Evolutionary conservation across 257 asterid species (phyloP).

Genomic region (Solanum megistacrolobum): DNA sequence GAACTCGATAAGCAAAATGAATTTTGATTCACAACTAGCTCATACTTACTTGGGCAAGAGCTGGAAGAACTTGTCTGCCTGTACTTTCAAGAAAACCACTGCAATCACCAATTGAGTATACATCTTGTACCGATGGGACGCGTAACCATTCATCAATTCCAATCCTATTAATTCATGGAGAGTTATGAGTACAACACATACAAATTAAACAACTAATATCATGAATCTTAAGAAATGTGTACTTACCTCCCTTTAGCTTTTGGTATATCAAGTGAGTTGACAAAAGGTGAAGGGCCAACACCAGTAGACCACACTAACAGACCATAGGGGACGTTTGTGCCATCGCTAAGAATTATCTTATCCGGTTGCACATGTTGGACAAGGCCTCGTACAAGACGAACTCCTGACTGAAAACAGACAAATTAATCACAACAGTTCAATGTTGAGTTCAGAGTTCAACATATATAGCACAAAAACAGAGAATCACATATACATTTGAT

Average conservation of each 20-base stretch:
- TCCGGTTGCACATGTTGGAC: slow-evolving; percentile 80
- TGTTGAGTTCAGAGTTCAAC: not conserved
- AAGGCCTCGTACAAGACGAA: slow-evolving; percentile 75
- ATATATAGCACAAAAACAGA: not conserved
- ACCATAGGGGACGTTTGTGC: slow-evolving; percentile 88
- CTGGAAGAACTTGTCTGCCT: slow-evolving; percentile 93
- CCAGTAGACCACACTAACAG: slow-evolving; percentile 98
- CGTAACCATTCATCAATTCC: slow-evolving; percentile 96
- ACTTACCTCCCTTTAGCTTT: slow-evolving; percentile 90
- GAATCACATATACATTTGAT: not conserved
- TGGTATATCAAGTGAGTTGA: slow-evolving; percentile 56
- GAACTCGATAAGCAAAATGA: not conserved
- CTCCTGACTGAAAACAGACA: slow-evolving; percentile 80
- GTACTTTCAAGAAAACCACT: slow-evolving; percentile 90
- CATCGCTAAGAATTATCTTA: slow-evolving; percentile 70
- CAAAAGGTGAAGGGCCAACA: slow-evolving; percentile 90
- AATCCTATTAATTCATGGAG: slow-evolving; percentile 36
- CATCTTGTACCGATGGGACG: slow-evolving; percentile 69
- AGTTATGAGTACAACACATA: not conserved
- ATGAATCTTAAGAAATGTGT: not conserved
- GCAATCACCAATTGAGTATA: slow-evolving; percentile 89
- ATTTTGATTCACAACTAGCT: not conserved
- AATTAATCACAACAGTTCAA: slow-evolving; percentile 11
- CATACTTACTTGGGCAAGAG: slow-evolving; percentile 55
- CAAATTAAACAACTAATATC: not conserved